phyloP scores from a whole-genome alignment of 192 early-diverging fungal genomes.

The Thoreauomyces humboldtii region DNA sequence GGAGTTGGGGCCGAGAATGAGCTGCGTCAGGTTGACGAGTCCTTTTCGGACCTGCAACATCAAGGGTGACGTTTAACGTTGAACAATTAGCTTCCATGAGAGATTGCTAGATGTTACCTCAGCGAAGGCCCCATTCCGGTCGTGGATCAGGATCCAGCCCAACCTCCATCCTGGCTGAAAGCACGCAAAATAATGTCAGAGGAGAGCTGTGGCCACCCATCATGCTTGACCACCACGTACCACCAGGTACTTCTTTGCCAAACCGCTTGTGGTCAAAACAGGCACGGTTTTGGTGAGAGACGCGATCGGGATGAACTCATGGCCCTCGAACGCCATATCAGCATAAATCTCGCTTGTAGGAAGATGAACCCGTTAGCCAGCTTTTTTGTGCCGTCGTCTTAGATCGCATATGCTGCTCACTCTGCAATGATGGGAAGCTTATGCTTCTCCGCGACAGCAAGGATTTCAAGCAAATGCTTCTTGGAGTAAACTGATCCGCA shows the following conservation, averaged over 20 bases:
- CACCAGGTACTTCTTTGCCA: conserved; percentile 87
- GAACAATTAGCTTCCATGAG: background rate
- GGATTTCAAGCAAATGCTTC: conserved; percentile 67
- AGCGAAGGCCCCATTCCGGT: conserved; percentile 54
- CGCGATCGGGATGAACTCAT: conserved; percentile 44
- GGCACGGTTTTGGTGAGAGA: conserved; percentile 78
- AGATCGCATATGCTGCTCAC: background rate
- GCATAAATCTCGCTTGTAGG: conserved; percentile 76
- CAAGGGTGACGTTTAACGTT: conserved; percentile 25
- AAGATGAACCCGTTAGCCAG: no score
- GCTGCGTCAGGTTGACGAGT: conserved; percentile 67
- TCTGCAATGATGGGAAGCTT: conserved; percentile 82
- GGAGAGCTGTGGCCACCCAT: no score
- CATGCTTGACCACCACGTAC: conserved; percentile 7
- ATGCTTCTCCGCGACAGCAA: conserved; percentile 70
- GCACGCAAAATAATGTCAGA: no score
- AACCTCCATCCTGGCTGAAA: conserved; percentile 80
- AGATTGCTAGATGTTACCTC: conserved; percentile 19
- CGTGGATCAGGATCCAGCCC: conserved; percentile 81
- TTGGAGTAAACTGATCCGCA: conserved; percentile 84
- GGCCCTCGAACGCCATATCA: conserved; percentile 73
- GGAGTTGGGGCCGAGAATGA: conserved; percentile 80
- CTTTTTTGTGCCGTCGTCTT: no score
- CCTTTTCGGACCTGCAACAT: conserved; percentile 62
- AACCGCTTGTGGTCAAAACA: conserved; percentile 75